Conservation (phyloP, 164 flowering plant genomes). For the Nymphaea thermarum region DNA sequence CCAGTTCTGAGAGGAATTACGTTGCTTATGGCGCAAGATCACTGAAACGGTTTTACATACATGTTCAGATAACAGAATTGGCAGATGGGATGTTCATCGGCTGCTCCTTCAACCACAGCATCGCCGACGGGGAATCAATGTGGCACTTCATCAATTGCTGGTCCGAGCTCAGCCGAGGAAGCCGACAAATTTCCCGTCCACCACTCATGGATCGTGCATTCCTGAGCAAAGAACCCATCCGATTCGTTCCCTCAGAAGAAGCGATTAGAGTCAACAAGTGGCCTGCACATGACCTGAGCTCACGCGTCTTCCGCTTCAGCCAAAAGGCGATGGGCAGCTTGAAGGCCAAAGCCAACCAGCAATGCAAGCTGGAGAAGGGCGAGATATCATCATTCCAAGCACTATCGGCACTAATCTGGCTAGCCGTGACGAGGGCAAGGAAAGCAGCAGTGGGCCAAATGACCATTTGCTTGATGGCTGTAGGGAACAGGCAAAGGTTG, state of each 20-base stretch:
- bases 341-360: conserved; percentile 6
- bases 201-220: conserved; percentile 2
- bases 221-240: background rate
- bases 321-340: background rate
- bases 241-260: background rate
- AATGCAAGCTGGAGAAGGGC: background rate
- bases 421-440: conserved; percentile 4
- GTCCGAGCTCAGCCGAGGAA: conserved; percentile 9
- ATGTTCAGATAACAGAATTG: conserved; percentile 8
- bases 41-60: too few relatives aligned
- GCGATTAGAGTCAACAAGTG: background rate
- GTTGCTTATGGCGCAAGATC: too few relatives aligned
- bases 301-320: conserved; percentile 9
- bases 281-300: conserved; percentile 1
- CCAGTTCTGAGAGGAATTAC: too few relatives aligned
- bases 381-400: conserved; percentile 11
- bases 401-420: conserved; percentile 7
- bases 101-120: conserved; percentile 10
- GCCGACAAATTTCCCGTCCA: background rate
- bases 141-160: conserved; percentile 15
- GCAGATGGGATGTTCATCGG: conserved; percentile 11
- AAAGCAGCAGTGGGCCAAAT: conserved; percentile 7
- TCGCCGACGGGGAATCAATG: conserved; percentile 10
- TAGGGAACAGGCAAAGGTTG: conserved; percentile 23
- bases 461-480: conserved; percentile 27